Base-by-base conservation (phyloP, 176 grass and related monocot genomes). In the Aegilops bicornis region DNA sequence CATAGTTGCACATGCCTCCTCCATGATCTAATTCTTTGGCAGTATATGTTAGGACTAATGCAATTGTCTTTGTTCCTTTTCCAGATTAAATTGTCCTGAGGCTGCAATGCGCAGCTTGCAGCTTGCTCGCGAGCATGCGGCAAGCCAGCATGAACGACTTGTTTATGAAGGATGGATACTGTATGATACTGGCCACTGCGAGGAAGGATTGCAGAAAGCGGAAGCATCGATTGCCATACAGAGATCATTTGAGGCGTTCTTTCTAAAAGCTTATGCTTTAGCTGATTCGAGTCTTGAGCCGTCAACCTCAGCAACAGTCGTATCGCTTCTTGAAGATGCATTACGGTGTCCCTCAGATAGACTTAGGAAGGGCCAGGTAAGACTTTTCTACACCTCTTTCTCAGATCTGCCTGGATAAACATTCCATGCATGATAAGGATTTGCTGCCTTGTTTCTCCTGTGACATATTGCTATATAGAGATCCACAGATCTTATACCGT, bases 121-220 rank as follows among this genome's bases (percentile, higher is more conserved):
- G 73, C 73, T 76, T 76, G 73, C 73, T 76, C 73, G 73, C 2
- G 24, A 76, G 73, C 73, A 76, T 76, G 73, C 73, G 0, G 42
- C 73, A 76, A 76, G 73, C 73, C 73, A 76, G 1, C 73, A 76
- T 76, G 73, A 76, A 76, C 73, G 43, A 0, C 73, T 76, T 76
- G 73, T 76, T 76, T 76, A 76, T 3, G 73, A 76, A 76, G 73
- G 73, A 16, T 76, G 73, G 73, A 76, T 76, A 76, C 12, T 76
- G 73, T 76, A 76, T 76, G 73, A 76, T 50, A 76, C 73, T 76
- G 73, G 73, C 73, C 73, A 76, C 43, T 76, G 73, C 24, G 73
- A 76, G 73, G 73, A 76, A 76, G 73, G 73, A 50, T 50, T 76
- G 24, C 73, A 76, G 43, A 76, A 76, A 76, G 73, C 73, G 24